Conservation (phyloP, 352 stramenopile species). For the Phytopythium montanum region DNA sequence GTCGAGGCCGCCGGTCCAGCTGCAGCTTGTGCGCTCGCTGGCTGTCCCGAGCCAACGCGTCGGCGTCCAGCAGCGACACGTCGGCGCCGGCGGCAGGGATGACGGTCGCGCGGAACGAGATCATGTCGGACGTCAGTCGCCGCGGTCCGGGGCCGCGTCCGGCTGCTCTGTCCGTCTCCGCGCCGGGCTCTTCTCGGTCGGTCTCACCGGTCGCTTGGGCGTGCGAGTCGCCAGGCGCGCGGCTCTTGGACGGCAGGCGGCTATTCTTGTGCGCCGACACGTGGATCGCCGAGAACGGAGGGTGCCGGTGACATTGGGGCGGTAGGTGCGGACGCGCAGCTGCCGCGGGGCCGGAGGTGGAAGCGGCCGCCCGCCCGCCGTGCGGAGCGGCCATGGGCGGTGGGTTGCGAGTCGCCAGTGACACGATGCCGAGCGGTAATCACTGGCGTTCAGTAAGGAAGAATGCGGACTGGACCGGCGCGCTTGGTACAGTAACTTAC, state of each 20-base stretch:
- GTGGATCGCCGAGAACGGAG: not conserved
- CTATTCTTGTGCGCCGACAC: not conserved
- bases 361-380: not conserved
- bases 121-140: conserved; percentile 48
- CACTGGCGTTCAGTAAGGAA: not conserved
- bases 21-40: not conserved
- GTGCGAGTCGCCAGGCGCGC: not conserved
- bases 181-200: too few species aligned
- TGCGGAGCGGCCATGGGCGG: not conserved
- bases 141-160: not conserved
- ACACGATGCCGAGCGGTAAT: not conserved
- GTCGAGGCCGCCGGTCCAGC: conserved; percentile 1
- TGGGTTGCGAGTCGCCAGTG: not conserved
- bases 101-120: conserved; percentile 41
- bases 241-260: not conserved
- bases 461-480: not conserved
- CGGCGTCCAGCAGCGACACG: conserved; percentile 8
- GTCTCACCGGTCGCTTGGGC: not conserved
- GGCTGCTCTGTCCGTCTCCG: too few species aligned
- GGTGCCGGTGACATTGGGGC: not conserved
- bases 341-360: not conserved
- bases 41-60: not conserved
- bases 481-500: too few species aligned
- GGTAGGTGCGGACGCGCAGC: not conserved
- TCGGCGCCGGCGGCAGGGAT: conserved; percentile 9